Evolutionary conservation across 2,329 filamentous ascomycete genomes (phyloP), one percentile per base, ranked within the genome.

Genomic region (Blastomyces emzantsi): DNA sequence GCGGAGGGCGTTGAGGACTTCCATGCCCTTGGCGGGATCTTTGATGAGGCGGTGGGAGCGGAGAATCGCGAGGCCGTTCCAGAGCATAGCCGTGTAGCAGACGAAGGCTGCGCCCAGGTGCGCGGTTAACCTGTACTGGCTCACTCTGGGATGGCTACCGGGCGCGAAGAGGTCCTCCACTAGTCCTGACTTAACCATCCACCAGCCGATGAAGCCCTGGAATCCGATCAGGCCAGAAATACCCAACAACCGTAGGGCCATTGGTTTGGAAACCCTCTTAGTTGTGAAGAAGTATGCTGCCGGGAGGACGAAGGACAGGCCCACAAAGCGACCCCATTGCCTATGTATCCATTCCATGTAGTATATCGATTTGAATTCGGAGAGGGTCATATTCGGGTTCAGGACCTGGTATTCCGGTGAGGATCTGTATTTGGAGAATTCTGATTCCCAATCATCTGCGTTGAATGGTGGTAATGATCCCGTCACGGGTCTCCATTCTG

Each of bases 341-440:
- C 94, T 86, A 77, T 99, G 94, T 54, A 88, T 87, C 94, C 94
- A 99, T 81, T 99, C 94, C 94, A 97, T 97, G 76, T 89, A 99
- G 83, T 97, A 99, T 69, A 99, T 99, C 74, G 94, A 89, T 78
- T 97, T 97, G 81, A 97, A 99, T 75, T 99, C 94, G 64, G 87
- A 84, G 63, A 99, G 82, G 41, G 85, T 88, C 94, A 99, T 99
- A 75, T 90, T 85, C 41, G 92, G 89, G 79, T 99, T 99, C 69
- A 99, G 83, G 66, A 92, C 84, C 73, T 90, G 86, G 79, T 93
- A 99, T 77, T 99, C 94, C 66, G 94, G 94, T 25, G 92, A 96
- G 54, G 89, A 85, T 68, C 89, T 88, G 81, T 99, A 99, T 77
- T 95, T 94, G 63, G 87, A 81, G 78, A 97, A 99, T 73, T 97